phyloP scores from a whole-genome alignment of 225 moss, liverwort and hornwort genomes.

The Pseudoscleropodium purum region DNA sequence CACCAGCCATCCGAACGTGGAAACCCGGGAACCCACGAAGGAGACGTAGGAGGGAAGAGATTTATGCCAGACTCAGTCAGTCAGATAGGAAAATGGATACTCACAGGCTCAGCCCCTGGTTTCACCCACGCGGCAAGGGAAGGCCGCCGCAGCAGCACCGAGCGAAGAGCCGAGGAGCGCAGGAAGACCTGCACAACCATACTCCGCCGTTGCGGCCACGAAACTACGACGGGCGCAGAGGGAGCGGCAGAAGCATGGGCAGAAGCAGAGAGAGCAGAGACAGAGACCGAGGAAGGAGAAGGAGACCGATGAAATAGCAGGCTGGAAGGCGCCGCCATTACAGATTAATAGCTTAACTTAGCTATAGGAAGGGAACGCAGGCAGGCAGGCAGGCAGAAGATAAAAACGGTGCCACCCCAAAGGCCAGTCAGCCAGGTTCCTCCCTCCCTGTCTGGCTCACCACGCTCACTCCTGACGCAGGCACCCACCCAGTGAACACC shows the following conservation, averaged over 20 bases:
- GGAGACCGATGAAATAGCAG: constrained; percentile 1
- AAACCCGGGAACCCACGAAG: neutral
- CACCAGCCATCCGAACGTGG: neutral
- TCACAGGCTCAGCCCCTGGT: neutral
- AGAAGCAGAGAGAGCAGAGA: neutral
- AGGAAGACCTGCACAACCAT: constrained; percentile 11
- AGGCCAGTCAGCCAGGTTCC: neutral
- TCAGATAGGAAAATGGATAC: neutral
- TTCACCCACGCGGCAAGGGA: neutral
- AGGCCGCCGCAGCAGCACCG: neutral
- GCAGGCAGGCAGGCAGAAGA: neutral
- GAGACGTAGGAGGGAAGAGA: neutral
- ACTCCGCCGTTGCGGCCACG: neutral
- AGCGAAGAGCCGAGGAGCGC: constrained; percentile 14
- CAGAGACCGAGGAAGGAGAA: neutral
- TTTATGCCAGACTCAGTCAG: neutral
- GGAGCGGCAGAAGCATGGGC: neutral
- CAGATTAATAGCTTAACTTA: neutral
- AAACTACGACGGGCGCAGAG: neutral
- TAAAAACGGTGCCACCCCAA: neutral
- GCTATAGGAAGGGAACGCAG: neutral
- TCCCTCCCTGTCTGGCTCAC: neutral
- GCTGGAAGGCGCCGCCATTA: constrained; percentile 22
- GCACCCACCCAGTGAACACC: neutral
- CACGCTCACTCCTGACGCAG: neutral